Percentiles rank a stretch among this genome's conserved stretches.
Evolutionary conservation across 352 stramenopile genomes (phyloP).

Genomic region (Aphanomyces stellatus): DNA sequence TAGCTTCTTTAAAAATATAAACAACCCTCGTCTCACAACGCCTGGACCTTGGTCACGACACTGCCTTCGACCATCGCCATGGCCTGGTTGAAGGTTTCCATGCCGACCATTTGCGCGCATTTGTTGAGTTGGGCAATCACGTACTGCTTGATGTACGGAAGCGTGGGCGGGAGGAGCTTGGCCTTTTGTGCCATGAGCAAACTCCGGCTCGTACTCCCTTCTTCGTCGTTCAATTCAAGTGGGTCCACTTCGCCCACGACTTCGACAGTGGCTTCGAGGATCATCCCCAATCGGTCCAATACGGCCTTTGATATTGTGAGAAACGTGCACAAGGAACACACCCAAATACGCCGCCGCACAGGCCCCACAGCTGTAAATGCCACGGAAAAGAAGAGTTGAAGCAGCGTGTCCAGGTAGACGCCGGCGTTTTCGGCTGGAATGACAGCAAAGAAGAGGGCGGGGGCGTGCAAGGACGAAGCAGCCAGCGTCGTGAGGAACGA

Average conservation of each 20-base stretch:
- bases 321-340: constrained; percentile 38
- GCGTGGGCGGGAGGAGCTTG: not conserved
- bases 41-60: constrained; percentile 7
- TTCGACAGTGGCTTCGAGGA: constrained; percentile 54
- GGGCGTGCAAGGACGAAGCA: constrained; percentile 27
- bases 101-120: not conserved
- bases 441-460: constrained; percentile 38
- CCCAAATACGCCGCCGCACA: constrained; percentile 59
- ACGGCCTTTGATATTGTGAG: constrained; percentile 25
- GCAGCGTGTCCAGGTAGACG: constrained; percentile 45
- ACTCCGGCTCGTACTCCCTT: not conserved
- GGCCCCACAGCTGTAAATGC: constrained; percentile 47
- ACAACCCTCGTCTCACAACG: constrained; percentile 11
- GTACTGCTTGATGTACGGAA: constrained; percentile 19
- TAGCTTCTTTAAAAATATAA: no score
- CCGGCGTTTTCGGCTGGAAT: constrained; percentile 28
- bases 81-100: constrained; percentile 4
- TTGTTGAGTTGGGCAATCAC: constrained; percentile 15
- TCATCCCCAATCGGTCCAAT: constrained; percentile 49
- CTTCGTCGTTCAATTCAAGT: not conserved
- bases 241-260: constrained; percentile 45
- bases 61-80: constrained; percentile 9
- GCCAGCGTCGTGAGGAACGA: constrained; percentile 15
- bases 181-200: not conserved
- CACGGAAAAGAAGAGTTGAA: constrained; percentile 65